Base-by-base conservation (phyloP, 2,329 filamentous ascomycete genomes). In the Fusarium sp. region DNA sequence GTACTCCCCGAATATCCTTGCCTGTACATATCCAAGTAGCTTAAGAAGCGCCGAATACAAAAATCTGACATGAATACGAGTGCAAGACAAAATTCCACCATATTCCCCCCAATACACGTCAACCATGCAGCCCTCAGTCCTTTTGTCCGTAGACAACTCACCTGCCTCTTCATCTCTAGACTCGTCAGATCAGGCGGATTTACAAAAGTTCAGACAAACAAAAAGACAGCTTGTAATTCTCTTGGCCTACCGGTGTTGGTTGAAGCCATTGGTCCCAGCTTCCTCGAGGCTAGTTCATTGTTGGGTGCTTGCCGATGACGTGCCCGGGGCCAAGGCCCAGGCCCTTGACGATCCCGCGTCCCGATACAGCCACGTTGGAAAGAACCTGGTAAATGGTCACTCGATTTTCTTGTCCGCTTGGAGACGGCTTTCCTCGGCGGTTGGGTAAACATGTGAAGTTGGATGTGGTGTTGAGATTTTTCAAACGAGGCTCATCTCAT, bases 1-100 rank as follows among this genome's bases (percentile, higher is more conserved):
- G 71, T 56, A 74, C 71, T 74, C 71, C 68, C 71, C 71, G 71
- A 74, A 53, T 8, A 57, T 57, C 68, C 68, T 42, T 66, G 65
- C 36, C 8, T 33, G 58, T 14, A 40, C 60, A 58, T 62, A 44
- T 62, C 29, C 20, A 31, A 16, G 17, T 12, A 17, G 4, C 4
- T 42, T 49, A 17, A 55, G 31, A 31, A 53, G 17, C n/a, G 56
- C 44, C 40, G 49, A 17, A 49, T 6, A n/a, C 20, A 9, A 22
- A 46, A 24, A 24, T 59, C 17, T 24, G 24, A 55, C 31, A 33
- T 22, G 22, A 42, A 42, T 33, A 51, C 40, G 31, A 58, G 29
- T 55, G 29, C 24, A 24, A 42, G 16, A 42, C 14, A 24, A 31
- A n/a, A n/a, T n/a, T 66, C 67, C 65, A 63, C 71, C 71, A 74